Conservation (phyloP, 2,329 filamentous ascomycete genomes). For the Dactylellina sp. region DNA sequence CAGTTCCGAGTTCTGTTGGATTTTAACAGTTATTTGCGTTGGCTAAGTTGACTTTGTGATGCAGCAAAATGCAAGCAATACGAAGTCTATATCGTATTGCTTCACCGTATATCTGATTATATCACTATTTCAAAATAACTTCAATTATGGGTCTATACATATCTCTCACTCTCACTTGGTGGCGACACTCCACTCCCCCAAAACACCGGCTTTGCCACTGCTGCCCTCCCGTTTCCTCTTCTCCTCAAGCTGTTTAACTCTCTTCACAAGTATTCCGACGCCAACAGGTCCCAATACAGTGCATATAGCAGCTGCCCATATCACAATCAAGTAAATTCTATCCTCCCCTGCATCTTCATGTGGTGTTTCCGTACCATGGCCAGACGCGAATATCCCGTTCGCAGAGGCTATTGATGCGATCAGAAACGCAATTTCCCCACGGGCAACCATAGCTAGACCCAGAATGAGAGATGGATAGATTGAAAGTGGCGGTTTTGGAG, state of each 20-base stretch:
- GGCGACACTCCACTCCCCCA: conserved; percentile 49
- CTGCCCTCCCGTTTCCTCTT: conserved; percentile 4
- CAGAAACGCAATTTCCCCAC: conserved; percentile 84
- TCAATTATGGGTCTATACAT: too few relatives aligned
- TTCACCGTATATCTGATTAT: too few relatives aligned
- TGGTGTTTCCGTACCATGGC: background rate
- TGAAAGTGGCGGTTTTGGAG: conserved; percentile 67
- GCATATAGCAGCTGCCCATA: conserved; percentile 71
- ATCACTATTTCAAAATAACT: too few relatives aligned
- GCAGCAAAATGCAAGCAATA: too few relatives aligned
- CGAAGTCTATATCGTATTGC: too few relatives aligned
- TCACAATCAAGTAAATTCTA: conserved; percentile 68
- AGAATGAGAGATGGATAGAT: conserved; percentile 73
- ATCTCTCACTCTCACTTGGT: too few relatives aligned
- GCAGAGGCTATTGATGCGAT: conserved; percentile 76
- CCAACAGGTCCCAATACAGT: conserved; percentile 69
- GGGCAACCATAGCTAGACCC: conserved; percentile 76
- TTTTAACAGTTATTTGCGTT: too few relatives aligned
- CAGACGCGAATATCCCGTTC: conserved; percentile 64
- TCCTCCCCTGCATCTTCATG: conserved; percentile 5
- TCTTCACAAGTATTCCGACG: conserved; percentile 67
- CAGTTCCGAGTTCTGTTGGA: too few relatives aligned
- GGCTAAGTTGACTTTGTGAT: too few relatives aligned
- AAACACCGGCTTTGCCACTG: conserved; percentile 4
- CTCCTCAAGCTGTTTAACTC: conserved; percentile 52